Evolutionary conservation across 495 filamentous ascomycete genomes (phyloP).

Genomic region (Aspergillus campestris): DNA sequence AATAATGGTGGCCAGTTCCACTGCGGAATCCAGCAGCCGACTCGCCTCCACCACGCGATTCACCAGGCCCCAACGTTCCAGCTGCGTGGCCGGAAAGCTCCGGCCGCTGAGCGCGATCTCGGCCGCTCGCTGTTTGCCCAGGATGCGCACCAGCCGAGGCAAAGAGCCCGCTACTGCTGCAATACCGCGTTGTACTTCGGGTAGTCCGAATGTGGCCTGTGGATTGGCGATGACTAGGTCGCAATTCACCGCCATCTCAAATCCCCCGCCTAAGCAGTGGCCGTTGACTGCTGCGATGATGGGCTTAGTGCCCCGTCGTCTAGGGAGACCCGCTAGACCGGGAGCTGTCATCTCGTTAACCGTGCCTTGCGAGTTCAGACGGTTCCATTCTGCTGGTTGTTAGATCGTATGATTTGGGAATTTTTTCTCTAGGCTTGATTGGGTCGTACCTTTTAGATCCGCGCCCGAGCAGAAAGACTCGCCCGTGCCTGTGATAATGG

Average conservation of each 20-base stretch:
- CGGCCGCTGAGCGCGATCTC: conserved; percentile 63
- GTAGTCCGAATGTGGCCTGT: conserved; percentile 50
- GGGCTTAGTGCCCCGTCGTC: conserved; percentile 45
- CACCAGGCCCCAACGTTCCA: conserved; percentile 57
- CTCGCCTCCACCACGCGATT: conserved; percentile 44
- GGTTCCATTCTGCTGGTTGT: conserved; percentile 29
- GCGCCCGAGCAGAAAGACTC: conserved; percentile 51
- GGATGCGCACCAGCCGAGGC: conserved; percentile 58
- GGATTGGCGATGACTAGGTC: conserved; percentile 57
- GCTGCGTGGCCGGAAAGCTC: conserved; percentile 47
- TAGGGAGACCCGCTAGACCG: conserved; percentile 47
- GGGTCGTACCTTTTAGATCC: conserved; percentile 34
- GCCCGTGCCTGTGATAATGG: conserved; percentile 47
- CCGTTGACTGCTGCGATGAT: conserved; percentile 71
- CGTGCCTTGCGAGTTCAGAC: conserved; percentile 24
- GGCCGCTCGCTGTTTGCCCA: conserved; percentile 61
- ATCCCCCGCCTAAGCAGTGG: conserved; percentile 65
- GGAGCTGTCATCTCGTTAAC: conserved; percentile 37
- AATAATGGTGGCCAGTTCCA: conserved; percentile 30
- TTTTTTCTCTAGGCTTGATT: no score
- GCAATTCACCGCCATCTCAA: conserved; percentile 63
- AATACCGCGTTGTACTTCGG: conserved; percentile 63
- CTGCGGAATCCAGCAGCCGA: conserved; percentile 36
- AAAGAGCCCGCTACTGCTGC: conserved; percentile 62
- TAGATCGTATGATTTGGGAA: not conserved